Base-by-base conservation (phyloP, 208 protist genomes). In the Zelonia costaricensis region DNA sequence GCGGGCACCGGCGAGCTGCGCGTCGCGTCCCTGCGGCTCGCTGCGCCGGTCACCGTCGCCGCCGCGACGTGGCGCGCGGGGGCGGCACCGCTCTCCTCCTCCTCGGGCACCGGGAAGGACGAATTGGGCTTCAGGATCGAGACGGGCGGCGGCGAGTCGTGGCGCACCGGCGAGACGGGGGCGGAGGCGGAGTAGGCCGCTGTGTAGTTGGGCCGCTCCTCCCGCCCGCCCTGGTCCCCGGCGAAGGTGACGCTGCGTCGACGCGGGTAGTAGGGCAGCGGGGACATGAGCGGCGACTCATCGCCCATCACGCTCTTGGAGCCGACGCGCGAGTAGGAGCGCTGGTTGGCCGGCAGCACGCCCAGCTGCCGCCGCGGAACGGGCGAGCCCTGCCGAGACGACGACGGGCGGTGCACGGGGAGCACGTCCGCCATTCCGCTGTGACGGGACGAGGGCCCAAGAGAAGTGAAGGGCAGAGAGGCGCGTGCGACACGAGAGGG, bases 161-260 rank as follows among this genome's bases (percentile, higher is more conserved):
- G 61, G 23, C 61, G 73, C 46, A 69, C 65, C 7, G 81, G 76
- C 10, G 82, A 82, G 30, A 76, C 67, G 6, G 73, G 68, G 13
- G 69, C 66, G 4, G 84, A 80, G 42, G 69, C 60, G 27, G 69
- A 73, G 39, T 81, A 78, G 10, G 61, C 56, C 4, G 71, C 45
- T 47, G 78, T 85, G 70, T 92, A 93, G 62, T 75, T 53, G 18
- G 89, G 86, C 18, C 90, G 80, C 69, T 93, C 84, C 69, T 95
- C 90, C 16, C 90, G 78, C 18, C 56, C 69, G 13, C 63, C 62
- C 40, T 62, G 69, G 6, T 54, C 63, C 4, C 27, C 84, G 10
- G 78, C 90, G 63, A 95, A 95, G n/a, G 78, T 91, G 42, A 95
- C 78, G 63, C 90, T 95, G 45, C 90, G 84, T 8, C 76, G 79